These are phyloP conservation scores for Ilyonectria sp. DNA, from an alignment of 2,329 filamentous ascomycete species.

Conservation along the genomic window DNA sequence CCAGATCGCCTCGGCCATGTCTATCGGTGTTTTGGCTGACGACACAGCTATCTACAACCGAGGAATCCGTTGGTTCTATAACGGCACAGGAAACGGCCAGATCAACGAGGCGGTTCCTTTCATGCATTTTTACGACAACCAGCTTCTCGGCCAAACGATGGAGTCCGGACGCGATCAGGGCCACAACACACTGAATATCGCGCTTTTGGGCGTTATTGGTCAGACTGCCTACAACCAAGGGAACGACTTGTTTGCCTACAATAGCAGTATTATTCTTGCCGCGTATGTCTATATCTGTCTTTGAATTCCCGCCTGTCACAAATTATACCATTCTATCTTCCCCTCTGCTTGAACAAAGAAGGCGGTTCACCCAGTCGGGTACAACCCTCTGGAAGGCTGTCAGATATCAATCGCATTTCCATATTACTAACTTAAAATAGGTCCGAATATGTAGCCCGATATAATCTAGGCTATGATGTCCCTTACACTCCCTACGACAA, in stretches of 20 bases:
- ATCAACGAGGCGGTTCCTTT: neutral
- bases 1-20: too few species aligned
- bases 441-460: neutral
- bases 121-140: neutral
- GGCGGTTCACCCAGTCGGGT: too few species aligned
- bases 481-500: neutral
- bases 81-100: too few species aligned
- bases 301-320: too few species aligned
- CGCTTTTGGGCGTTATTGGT: neutral
- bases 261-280: neutral
- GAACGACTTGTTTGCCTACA: neutral
- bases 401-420: neutral
- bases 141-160: neutral
- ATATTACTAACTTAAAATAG: neutral
- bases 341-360: too few species aligned
- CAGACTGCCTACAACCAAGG: neutral
- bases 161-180: neutral
- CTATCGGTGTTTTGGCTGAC: too few species aligned
- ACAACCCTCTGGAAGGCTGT: too few species aligned
- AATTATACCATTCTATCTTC: too few species aligned
- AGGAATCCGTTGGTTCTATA: too few species aligned
- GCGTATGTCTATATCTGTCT: neutral
- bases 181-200: neutral
- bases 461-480: neutral
- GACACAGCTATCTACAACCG: too few species aligned